Percentiles rank a stretch among this genome's conserved stretches.
Conservation (phyloP, 2,329 filamentous ascomycete genomes). For the Ceratocystis eucalypticola region DNA sequence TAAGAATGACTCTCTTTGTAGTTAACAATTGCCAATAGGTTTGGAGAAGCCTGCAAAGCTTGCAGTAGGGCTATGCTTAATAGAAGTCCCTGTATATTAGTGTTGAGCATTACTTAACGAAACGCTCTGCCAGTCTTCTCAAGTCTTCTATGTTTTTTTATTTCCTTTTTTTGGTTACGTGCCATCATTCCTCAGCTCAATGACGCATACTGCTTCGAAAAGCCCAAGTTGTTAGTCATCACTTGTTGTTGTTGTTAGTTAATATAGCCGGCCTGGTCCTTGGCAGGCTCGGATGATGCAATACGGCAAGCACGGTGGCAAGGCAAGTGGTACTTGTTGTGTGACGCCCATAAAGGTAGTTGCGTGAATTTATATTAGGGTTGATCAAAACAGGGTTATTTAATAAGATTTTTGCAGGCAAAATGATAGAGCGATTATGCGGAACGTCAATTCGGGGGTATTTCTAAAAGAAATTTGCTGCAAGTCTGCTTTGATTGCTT, state of each 20-base stretch:
- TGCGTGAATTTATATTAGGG: neutral
- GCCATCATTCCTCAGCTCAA: no score
- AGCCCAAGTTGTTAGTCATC: neutral
- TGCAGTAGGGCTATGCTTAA: neutral
- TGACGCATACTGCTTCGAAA: no score
- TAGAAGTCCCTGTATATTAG: neutral
- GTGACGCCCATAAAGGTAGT: neutral
- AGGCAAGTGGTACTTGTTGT: neutral
- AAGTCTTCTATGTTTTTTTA: neutral
- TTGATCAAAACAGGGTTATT: neutral
- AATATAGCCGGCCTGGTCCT: neutral
- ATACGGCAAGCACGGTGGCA: neutral
- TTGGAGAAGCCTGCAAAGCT: neutral
- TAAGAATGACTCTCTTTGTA: neutral
- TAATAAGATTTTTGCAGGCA: neutral
- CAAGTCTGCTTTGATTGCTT: neutral
- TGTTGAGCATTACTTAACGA: neutral
- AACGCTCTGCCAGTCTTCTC: neutral
- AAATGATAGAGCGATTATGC: neutral
- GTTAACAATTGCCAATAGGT: neutral
- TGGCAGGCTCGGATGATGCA: neutral
- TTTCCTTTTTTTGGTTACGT: neutral
- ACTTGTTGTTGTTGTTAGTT: neutral
- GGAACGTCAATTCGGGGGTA: no score
- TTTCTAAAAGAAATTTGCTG: neutral